These are phyloP conservation scores for Leucosporidium yakuticum DNA, from an alignment of 768 basidiomycete species.

Conservation along the genomic window DNA sequence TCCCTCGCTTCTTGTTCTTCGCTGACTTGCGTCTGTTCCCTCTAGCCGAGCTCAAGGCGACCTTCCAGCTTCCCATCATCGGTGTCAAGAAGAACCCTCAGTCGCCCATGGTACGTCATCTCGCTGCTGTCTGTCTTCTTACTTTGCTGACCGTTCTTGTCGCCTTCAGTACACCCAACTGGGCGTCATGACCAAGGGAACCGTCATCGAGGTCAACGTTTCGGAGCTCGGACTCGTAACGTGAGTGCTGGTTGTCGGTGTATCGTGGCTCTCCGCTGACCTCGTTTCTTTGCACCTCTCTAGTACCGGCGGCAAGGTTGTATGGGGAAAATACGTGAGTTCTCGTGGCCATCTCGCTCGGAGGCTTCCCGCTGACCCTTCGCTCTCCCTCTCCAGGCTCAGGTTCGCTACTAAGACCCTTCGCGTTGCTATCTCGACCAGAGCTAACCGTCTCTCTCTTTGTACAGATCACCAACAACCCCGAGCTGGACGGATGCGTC, in stretches of 20 bases:
- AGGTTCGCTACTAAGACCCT: no score
- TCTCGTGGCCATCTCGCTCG: constrained; percentile 26
- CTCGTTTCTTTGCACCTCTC: not conserved
- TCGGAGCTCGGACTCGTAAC: constrained; percentile 97
- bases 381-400: constrained; percentile 41
- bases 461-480: constrained; percentile 88
- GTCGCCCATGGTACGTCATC: constrained; percentile 71
- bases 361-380: not conserved
- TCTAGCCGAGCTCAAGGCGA: constrained; percentile 90
- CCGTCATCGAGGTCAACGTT: constrained; percentile 95
- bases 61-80: constrained; percentile 95
- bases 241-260: not conserved
- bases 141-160: constrained; percentile 21
- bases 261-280: not conserved
- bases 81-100: constrained; percentile 99
- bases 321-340: constrained; percentile 43
- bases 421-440: no score
- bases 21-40: constrained; percentile 7
- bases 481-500: constrained; percentile 56
- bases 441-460: constrained; percentile 38
- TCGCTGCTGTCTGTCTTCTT: constrained; percentile 24
- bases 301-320: constrained; percentile 72
- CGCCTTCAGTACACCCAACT: constrained; percentile 64
- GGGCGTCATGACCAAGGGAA: constrained; percentile 96
- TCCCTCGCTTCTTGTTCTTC: constrained; percentile 2